A percentile compares a stretch with the other conserved stretches of the same genome.
phyloP scores from a whole-genome alignment of 2,329 filamentous ascomycete species.

The Domatiomyces globalis region DNA sequence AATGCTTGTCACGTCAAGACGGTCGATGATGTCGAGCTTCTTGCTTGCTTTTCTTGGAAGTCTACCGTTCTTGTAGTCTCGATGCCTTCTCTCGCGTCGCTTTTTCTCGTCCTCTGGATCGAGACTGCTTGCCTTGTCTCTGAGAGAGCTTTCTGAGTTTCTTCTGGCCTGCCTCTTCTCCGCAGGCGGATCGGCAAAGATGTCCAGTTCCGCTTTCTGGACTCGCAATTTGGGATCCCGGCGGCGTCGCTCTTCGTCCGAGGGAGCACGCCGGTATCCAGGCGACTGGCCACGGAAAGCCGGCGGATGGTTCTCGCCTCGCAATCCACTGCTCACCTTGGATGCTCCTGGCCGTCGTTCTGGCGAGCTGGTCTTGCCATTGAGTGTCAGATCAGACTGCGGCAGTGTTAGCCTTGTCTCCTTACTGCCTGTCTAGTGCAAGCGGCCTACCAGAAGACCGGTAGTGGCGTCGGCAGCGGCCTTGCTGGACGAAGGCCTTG shows the following conservation, averaged over 20 bases:
- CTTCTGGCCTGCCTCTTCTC: slow-evolving; percentile 39
- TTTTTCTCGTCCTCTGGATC: slow-evolving; percentile 37
- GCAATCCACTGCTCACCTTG: slow-evolving; percentile 5
- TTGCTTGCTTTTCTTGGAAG: slow-evolving; percentile 23
- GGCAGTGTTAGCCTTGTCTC: slow-evolving; percentile 18
- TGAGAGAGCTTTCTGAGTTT: slow-evolving; percentile 50
- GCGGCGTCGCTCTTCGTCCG: slow-evolving; percentile 20
- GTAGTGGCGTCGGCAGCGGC: slow-evolving; percentile 36
- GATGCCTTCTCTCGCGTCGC: slow-evolving; percentile 34
- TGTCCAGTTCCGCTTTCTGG: slow-evolving; percentile 27
- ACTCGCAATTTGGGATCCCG: slow-evolving; percentile 25
- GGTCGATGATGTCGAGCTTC: slow-evolving; percentile 80
- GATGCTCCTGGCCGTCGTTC: slow-evolving; percentile 18
- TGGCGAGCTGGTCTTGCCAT: slow-evolving; percentile 15
- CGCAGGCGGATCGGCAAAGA: slow-evolving; percentile 35
- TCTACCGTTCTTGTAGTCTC: slow-evolving; percentile 28
- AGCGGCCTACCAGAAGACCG: slow-evolving; percentile 44
- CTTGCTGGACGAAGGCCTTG: slow-evolving; percentile 1
- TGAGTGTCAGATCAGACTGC: slow-evolving; percentile 26
- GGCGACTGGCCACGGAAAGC: slow-evolving; percentile 13
- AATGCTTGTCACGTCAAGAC: slow-evolving; percentile 89
- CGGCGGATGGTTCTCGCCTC: slow-evolving; percentile 24
- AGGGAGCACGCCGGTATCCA: slow-evolving; percentile 22
- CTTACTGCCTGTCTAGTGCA: not conserved
- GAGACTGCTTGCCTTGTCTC: slow-evolving; percentile 37